Percentiles rank a stretch among this genome's conserved stretches.
These are phyloP conservation scores for Lepidium africanum DNA, from an alignment of 345 rosid genomes.

Conservation along the genomic window DNA sequence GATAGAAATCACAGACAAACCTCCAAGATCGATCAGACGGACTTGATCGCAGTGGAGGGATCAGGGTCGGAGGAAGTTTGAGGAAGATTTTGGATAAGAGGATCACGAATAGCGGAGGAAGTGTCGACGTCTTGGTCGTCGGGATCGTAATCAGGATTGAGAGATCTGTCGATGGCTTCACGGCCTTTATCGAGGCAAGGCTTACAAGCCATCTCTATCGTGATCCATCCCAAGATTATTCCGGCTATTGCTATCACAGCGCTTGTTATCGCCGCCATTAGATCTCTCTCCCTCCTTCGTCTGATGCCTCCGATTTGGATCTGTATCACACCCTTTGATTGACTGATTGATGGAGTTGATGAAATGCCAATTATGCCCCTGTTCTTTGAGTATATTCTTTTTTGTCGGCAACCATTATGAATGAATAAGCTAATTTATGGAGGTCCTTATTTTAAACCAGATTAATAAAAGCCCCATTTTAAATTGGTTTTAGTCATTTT, in stretches of 20 bases:
- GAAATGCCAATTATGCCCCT: constrained; percentile 4
- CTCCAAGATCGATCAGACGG: constrained; percentile 21
- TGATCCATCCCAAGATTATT: constrained; percentile 63
- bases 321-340: not conserved
- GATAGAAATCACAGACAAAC: not conserved
- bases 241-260: constrained; percentile 70
- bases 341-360: not conserved
- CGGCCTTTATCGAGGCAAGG: constrained; percentile 73
- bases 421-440: not conserved
- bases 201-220: constrained; percentile 80
- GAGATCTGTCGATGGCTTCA: constrained; percentile 72
- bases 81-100: constrained; percentile 29
- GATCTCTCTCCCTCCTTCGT: constrained; percentile 6
- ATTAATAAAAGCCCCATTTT: too few relatives aligned
- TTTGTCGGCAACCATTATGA: constrained; percentile 10
- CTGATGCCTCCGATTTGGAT: not conserved
- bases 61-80: constrained; percentile 10
- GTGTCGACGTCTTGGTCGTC: constrained; percentile 36
- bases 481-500: too few relatives aligned
- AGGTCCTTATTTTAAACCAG: too few relatives aligned
- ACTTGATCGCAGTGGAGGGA: constrained; percentile 27
- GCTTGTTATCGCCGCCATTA: constrained; percentile 57
- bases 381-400: not conserved
- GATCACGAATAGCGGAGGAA: constrained; percentile 30
- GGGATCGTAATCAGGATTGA: constrained; percentile 74